These are phyloP conservation scores for Lachnellula subtilissima DNA, from an alignment of 2,329 filamentous ascomycete genomes.

Conservation along the genomic window DNA sequence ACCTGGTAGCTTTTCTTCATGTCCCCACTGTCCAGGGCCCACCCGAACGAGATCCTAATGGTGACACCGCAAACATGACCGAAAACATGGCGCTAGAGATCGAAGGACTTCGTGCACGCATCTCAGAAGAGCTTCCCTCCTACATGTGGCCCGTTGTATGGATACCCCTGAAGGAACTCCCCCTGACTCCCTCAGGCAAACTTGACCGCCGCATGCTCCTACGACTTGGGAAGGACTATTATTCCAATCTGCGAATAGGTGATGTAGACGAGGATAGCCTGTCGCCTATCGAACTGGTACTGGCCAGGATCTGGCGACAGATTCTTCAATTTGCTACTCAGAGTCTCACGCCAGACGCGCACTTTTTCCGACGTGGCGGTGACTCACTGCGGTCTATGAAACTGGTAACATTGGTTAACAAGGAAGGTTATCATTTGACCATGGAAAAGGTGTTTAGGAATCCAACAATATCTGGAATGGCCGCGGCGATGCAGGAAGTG, in stretches of 20 bases:
- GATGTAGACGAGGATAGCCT: too few species aligned
- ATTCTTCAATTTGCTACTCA: constrained; percentile 41
- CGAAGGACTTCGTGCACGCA: neutral
- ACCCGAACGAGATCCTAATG: neutral
- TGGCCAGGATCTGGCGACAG: constrained; percentile 37
- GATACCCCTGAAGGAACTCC: constrained; percentile 19
- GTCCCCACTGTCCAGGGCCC: too few species aligned
- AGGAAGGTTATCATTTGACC: too few species aligned
- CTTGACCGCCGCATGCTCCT: constrained; percentile 35
- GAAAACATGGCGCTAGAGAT: too few species aligned
- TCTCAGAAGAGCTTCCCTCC: neutral
- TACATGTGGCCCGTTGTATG: constrained; percentile 4
- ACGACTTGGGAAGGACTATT: constrained; percentile 40
- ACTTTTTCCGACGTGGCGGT: constrained; percentile 35
- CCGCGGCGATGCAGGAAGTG: too few species aligned
- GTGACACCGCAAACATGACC: neutral
- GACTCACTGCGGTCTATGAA: constrained; percentile 32
- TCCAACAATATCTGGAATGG: too few species aligned
- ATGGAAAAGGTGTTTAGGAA: too few species aligned
- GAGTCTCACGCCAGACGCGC: constrained; percentile 29
- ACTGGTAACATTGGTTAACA: neutral
- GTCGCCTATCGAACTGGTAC: too few species aligned
- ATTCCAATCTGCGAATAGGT: constrained; percentile 24
- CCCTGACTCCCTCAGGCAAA: constrained; percentile 28
- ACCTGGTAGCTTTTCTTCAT: too few species aligned